Evolutionary conservation across 495 filamentous ascomycete genomes (phyloP).

Genomic region (Talaromyces liani): DNA sequence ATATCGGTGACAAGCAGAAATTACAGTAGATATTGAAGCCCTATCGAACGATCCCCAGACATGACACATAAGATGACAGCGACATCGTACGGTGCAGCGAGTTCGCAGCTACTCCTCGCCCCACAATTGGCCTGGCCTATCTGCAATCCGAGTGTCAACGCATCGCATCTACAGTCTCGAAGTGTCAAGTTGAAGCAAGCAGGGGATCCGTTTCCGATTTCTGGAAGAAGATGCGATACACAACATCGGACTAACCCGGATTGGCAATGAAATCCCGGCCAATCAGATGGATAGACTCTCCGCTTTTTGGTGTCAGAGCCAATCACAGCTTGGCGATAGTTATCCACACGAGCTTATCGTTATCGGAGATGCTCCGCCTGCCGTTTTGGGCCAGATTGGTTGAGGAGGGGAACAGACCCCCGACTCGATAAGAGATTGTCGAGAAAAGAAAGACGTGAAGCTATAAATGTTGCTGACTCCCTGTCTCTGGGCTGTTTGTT

Average conservation of each 20-base stretch:
- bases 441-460: neutral
- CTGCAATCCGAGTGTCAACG: neutral
- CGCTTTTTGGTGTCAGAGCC: neutral
- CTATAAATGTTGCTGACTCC: neutral
- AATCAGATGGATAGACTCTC: neutral
- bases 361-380: constrained; percentile 1
- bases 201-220: constrained; percentile 6
- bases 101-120: neutral
- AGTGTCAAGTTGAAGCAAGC: neutral
- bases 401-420: neutral
- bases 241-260: neutral
- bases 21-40: neutral
- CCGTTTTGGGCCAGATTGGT: constrained; percentile 3
- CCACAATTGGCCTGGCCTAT: neutral
- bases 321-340: neutral
- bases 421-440: neutral
- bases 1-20: neutral
- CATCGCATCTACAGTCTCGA: neutral
- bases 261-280: constrained; percentile 3
- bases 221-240: constrained; percentile 5
- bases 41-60: neutral
- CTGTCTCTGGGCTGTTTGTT: neutral
- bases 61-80: neutral
- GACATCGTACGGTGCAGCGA: neutral
- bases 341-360: constrained; percentile 9